These are phyloP conservation scores for Fusarium ambrosium DNA, from an alignment of 2,329 filamentous ascomycete species.

Conservation along the genomic window DNA sequence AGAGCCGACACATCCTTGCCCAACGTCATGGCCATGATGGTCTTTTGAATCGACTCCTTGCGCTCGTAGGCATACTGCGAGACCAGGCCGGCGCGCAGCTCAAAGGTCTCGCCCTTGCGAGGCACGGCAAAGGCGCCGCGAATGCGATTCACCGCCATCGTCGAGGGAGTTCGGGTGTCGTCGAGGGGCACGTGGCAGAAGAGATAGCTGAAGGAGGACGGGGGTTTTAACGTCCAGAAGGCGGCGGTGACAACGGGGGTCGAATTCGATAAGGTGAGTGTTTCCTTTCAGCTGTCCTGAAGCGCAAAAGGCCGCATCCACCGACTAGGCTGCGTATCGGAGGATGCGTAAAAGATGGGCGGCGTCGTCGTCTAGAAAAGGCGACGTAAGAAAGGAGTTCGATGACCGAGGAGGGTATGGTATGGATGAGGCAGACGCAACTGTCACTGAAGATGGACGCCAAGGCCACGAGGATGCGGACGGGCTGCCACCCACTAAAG, in stretches of 20 bases:
- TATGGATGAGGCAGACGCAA: conserved; percentile 38
- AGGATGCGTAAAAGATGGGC: conserved; percentile 20
- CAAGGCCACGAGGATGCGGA: conserved; percentile 43
- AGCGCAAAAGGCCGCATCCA: conserved; percentile 37
- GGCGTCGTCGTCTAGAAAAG: conserved; percentile 23
- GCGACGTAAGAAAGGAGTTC: conserved; percentile 33
- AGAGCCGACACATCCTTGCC: conserved; percentile 98
- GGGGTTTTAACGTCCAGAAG: conserved; percentile 17
- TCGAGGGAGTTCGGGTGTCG: conserved; percentile 44
- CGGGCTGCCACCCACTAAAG: conserved; percentile 26
- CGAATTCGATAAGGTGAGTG: conserved; percentile 30
- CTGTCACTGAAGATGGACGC: conserved; percentile 40
- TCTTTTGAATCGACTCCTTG: conserved; percentile 99
- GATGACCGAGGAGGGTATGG: conserved; percentile 10
- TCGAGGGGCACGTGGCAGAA: conserved; percentile 44
- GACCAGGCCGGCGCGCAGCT: conserved; percentile 93
- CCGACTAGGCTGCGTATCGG: conserved; percentile 25
- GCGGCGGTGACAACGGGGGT: conserved; percentile 41
- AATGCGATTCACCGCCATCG: conserved; percentile 96
- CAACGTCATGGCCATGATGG: conserved; percentile 99
- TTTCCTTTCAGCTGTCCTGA: conserved; percentile 24
- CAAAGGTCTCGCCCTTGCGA: conserved; percentile 97
- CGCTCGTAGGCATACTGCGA: conserved; percentile 99
- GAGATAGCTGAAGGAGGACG: conserved; percentile 16
- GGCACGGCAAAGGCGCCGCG: conserved; percentile 93